A percentile compares a stretch with the other conserved stretches of the same genome.
These are phyloP conservation scores for Nephelium lappaceum DNA, from an alignment of 345 rosid species.

Conservation along the genomic window DNA sequence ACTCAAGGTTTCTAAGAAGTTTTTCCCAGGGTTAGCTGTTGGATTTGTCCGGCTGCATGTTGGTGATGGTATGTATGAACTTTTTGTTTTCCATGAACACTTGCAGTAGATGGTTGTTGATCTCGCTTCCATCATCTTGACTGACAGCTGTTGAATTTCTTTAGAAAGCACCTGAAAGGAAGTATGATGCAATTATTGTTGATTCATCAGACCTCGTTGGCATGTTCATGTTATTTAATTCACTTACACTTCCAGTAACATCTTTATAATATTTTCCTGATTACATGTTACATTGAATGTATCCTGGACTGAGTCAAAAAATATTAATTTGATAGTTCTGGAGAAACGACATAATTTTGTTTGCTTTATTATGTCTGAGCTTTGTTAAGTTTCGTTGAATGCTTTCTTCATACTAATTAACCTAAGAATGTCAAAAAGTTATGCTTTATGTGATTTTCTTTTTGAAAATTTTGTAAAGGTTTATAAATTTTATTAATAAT, in stretches of 20 bases:
- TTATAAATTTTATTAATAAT: background rate
- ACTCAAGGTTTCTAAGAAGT: slow-evolving; percentile 74
- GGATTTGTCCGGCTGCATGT: slow-evolving; percentile 89
- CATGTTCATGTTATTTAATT: slow-evolving; percentile 35
- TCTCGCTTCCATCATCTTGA: slow-evolving; percentile 30
- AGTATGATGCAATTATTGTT: slow-evolving; percentile 89
- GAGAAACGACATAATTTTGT: background rate
- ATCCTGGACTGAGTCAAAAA: background rate
- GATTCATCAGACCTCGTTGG: slow-evolving; percentile 98
- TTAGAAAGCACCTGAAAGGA: slow-evolving; percentile 58
- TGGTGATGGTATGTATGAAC: slow-evolving; percentile 80
- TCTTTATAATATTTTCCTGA: background rate
- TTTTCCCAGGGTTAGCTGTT: slow-evolving; percentile 77
- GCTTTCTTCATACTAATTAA: background rate
- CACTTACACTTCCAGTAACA: background rate
- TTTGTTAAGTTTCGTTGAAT: background rate
- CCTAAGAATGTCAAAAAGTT: background rate
- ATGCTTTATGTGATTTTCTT: background rate
- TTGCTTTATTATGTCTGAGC: background rate
- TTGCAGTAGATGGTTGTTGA: slow-evolving; percentile 19
- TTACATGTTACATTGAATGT: background rate
- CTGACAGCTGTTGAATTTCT: slow-evolving; percentile 87
- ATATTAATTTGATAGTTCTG: background rate
- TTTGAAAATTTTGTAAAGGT: background rate
- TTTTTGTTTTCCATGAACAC: background rate